phyloP scores from a whole-genome alignment of 163 green algal genomes.

The Volvox carteri region DNA sequence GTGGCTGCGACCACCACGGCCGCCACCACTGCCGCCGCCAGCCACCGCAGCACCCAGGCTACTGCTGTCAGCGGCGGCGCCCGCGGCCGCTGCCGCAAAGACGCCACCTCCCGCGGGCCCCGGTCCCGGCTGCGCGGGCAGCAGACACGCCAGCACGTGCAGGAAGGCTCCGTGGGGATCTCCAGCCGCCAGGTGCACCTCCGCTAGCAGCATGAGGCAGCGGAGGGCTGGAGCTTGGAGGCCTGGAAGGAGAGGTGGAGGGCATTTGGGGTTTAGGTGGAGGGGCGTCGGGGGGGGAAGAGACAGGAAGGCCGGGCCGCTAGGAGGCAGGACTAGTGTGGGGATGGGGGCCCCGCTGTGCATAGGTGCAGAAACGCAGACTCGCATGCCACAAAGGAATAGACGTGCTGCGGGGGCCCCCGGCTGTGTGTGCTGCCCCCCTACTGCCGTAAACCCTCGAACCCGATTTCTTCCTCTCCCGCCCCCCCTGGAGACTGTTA shows the following conservation, averaged over 20 bases:
- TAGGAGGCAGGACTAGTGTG: too few species aligned
- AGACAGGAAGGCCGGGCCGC: too few species aligned
- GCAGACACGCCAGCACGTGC: conserved; percentile 50
- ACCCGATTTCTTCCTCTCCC: too few species aligned
- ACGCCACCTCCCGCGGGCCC: not conserved
- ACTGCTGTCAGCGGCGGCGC: not conserved
- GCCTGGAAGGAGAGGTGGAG: conserved; percentile 45
- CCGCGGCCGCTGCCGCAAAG: not conserved
- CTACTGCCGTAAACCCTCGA: too few species aligned
- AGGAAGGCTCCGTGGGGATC: conserved; percentile 59
- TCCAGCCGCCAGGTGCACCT: conserved; percentile 40
- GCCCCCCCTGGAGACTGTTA: too few species aligned
- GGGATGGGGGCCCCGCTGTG: too few species aligned
- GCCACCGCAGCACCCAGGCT: not conserved
- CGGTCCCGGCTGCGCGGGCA: conserved; percentile 43
- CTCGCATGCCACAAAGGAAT: too few species aligned
- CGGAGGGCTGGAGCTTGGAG: conserved; percentile 53
- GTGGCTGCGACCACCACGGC: not conserved
- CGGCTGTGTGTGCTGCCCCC: too few species aligned
- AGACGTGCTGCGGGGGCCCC: too few species aligned
- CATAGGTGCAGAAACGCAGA: too few species aligned
- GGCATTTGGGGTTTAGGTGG: not conserved
- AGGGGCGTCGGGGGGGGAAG: not conserved
- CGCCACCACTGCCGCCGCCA: not conserved
- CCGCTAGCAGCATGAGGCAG: conserved; percentile 56